Base-by-base conservation (phyloP, 2,329 filamentous ascomycete genomes). In the Cryphonectria carpinicola region DNA sequence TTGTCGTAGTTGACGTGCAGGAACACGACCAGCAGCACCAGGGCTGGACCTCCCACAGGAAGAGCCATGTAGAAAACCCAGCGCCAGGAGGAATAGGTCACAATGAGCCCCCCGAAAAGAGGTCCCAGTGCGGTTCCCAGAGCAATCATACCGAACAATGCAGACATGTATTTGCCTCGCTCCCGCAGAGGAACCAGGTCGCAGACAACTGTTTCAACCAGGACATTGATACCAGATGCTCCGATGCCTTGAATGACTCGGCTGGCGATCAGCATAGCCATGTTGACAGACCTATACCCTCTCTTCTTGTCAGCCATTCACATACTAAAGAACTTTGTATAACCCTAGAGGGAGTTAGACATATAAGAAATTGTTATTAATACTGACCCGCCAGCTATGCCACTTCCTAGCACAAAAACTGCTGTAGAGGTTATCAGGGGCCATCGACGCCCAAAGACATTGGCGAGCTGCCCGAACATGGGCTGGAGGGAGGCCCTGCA, bases 361-460 rank as follows among this genome's bases (percentile, higher is more conserved):
- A 22, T 6, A 5, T 7, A 7, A 22, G 6, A 22, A 8, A 22
- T 22, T 17, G 43, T 0, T 17, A 22, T 8, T 32, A 32, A 32
- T 22, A 49, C 43, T 49, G 17, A 22, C 43, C 82, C 82, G 0
- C 86, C 88, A 58, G 80, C 82, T 3, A 90, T 79, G 0, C 82
- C 85, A 69, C 86, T 87, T 0, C 88, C 88, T 0, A 89, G 73
- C 0, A 79, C 80, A 71, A 89, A 89, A 1, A 87, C 71, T 14
- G 77, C 78, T 1, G 87, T 80, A 3, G 83, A 77, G 10, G 75
- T 65, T 0, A 87, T 77, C 22, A 80, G 78, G 35, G 81, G 76
- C 65, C 78, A 81, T 32, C 84, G 80, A 1, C 87, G 81, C 3
- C 88, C 87, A 72, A 85, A 88, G n/a, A 74, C 60, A 32, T 72